Base-by-base conservation (phyloP, 805 yeast species). In the Maudiozyma saulgeensis region DNA sequence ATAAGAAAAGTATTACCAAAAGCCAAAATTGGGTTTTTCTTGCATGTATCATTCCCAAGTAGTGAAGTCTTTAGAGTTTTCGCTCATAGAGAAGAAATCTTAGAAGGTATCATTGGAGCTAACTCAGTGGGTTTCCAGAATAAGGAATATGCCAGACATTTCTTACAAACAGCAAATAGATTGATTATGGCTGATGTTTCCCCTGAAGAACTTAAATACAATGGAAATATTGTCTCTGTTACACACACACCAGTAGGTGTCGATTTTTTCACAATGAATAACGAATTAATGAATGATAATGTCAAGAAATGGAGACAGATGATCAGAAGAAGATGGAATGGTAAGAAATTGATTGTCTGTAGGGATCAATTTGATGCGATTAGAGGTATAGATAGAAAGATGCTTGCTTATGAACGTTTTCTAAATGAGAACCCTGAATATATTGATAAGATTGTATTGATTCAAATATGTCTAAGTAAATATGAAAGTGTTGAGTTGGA, bases 11-110 rank as follows among this genome's bases (percentile, higher is more conserved):
- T 74, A 54, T 64, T 89, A 21, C 96, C 97, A 4, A 65, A 79
- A 50, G 97, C 96, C 1, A 80, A 84, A 53, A 89, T 93, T 56
- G 97, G 96, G 0, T 85, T 90, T 57, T 93, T 89, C 67, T 71
- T 93, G 50, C 99, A 93, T 61, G 87, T 91, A 13, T 85, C 98
- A 1, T 91, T 91, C 71, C 99, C 99, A 8, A 86, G 96, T 3
- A 81, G 91, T 50, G 99, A 91, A 65, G 96, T 91, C 2, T 93
- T 90, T 68, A 76, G 98, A 55, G 90, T 97, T 59, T 77, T 91
- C 53, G 96, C 98, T 1, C 93, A 88, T 59, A 76, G 99, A 58
- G 81, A 79, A 45, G 77, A 77, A 12, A 73, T 93, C 13, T 70
- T 93, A 15, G 74, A 77, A 52, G 99, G 99, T 19, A 74, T 91